Evolutionary conservation across 345 rosid genomes (phyloP).

Genomic region (Dovyalis caffra): DNA sequence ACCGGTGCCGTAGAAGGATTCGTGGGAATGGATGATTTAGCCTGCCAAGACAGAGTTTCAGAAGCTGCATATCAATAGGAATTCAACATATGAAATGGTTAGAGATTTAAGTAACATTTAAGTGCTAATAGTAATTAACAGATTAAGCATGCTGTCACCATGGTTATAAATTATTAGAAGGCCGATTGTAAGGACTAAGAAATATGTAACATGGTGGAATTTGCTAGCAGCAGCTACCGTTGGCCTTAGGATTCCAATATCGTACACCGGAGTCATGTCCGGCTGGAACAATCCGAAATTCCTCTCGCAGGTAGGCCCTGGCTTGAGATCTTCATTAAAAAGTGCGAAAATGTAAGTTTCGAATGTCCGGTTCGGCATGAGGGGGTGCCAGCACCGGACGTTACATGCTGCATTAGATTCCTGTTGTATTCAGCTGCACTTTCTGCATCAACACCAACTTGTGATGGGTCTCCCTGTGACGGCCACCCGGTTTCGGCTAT

Average conservation of each 20-base stretch:
- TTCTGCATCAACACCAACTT: constrained; percentile 51
- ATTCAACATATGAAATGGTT: background rate
- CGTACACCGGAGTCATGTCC: constrained; percentile 66
- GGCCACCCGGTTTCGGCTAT: constrained; percentile 96
- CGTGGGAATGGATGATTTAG: constrained; percentile 43
- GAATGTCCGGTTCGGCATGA: constrained; percentile 80
- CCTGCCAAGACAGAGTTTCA: constrained; percentile 37
- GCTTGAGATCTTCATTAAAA: constrained; percentile 82
- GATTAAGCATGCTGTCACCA: constrained; percentile 19
- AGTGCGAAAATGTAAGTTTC: constrained; percentile 86
- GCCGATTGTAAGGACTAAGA: constrained; percentile 30
- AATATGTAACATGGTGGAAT: constrained; percentile 24
- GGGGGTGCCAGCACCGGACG: constrained; percentile 64
- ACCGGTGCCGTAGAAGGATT: constrained; percentile 30
- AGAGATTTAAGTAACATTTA: background rate
- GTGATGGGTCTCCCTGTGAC: constrained; percentile 56
- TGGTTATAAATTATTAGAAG: constrained; percentile 25
- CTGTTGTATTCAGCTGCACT: constrained; percentile 65
- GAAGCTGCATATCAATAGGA: background rate
- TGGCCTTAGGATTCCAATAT: constrained; percentile 67
- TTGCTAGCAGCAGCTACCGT: constrained; percentile 52
- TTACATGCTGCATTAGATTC: constrained; percentile 57
- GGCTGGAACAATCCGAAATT: constrained; percentile 70
- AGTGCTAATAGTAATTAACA: background rate
- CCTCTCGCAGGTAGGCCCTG: constrained; percentile 67